A percentile compares a stretch with the other conserved stretches of the same genome.
Conservation (phyloP, 179 eudicot genomes). For the Vitellaria paradoxa region DNA sequence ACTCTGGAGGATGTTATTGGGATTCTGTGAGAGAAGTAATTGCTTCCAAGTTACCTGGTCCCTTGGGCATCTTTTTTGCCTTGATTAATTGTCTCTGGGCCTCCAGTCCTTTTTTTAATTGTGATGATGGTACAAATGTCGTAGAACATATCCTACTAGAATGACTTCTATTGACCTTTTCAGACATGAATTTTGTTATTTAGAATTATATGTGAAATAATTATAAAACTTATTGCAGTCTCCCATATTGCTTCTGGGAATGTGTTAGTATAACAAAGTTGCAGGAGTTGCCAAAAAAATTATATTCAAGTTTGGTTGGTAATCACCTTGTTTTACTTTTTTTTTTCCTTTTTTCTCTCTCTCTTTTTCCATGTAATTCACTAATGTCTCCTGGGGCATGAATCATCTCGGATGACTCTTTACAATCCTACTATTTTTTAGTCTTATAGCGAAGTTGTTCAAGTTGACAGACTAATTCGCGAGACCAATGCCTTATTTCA, state of each 20-base stretch:
- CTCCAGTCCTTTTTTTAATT: background rate
- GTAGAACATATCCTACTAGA: background rate
- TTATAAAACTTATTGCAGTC: background rate
- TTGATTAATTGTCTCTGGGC: background rate
- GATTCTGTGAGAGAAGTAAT: background rate
- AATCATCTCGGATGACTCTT: conserved; percentile 1
- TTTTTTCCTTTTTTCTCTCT: background rate
- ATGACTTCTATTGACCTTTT: background rate
- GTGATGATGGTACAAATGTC: background rate
- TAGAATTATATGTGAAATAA: background rate
- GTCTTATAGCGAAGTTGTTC: background rate
- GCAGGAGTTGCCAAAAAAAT: background rate
- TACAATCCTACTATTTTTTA: background rate
- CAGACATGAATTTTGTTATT: background rate
- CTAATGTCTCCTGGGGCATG: background rate
- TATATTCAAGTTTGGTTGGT: background rate
- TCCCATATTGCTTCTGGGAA: background rate
- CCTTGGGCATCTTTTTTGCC: background rate
- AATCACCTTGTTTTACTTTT: background rate
- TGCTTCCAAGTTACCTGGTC: background rate
- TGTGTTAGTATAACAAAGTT: background rate
- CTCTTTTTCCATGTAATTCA: background rate
- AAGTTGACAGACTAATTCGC: background rate
- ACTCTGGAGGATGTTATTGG: no score
- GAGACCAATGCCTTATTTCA: conserved; percentile 1